Evolutionary conservation across 768 basidiomycete species (phyloP), one percentile per base, ranked within the genome.

Genomic region (Panellus pusillus): DNA sequence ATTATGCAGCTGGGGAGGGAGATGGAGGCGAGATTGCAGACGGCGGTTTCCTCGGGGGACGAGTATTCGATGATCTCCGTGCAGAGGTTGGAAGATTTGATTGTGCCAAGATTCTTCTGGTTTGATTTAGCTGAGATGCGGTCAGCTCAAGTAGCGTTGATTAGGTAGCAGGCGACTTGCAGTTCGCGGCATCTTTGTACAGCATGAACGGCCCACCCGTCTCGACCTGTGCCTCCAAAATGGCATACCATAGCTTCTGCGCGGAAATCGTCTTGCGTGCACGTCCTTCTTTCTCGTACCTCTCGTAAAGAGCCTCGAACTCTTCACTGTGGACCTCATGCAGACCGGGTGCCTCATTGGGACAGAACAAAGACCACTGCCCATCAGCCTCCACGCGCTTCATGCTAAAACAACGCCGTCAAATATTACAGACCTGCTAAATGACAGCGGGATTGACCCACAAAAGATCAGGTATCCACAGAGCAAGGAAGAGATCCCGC

Each of bases 401-500:
- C 97, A 99, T 99, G 78, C 91, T 93, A 55, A 8, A 1, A 24
- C 3, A 41, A 32, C 42, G 7, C 40, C 32, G 46, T 24, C 31
- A 35, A 1, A 51, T 24, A 11, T 28, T 27, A 11, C 24, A 47
- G 18, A 29, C n/a, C 2, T 24, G 24, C 24, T 3, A 2, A 24
- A 24, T 24, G 24, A 24, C 6, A 24, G 24, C 24, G 24, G 24
- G 24, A 24, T 24, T 24, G 24, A 64, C 90, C 66, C 64, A 93
- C 91, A 99, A 99, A 43, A 99, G 85, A 72, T 99, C 95, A 7
- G 93, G 86, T 59, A 98, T 93, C 97, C 97, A 98, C 32, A 99
- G 84, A 1, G 97, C 97, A 65, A 97, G 97, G 80, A 99, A 99
- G 8, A 99, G 77, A 69, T 98, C 97, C 37, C 97, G 85, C n/a